Base-by-base conservation (phyloP, 2,329 filamentous ascomycete genomes). In the Pseudogymnoascus verrucosus region DNA sequence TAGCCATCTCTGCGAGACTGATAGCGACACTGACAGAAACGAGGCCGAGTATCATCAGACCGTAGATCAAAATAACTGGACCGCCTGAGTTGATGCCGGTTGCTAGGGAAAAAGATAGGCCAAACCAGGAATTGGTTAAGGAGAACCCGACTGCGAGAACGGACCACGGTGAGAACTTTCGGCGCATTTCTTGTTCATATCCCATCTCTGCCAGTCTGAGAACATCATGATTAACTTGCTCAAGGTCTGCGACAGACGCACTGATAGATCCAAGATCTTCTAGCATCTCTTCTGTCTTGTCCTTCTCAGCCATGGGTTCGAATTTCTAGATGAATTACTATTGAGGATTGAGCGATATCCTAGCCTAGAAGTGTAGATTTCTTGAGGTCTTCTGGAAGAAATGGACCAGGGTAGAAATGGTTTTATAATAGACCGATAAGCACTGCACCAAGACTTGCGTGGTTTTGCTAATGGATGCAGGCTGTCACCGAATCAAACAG, bases 31-130 rank as follows among this genome's bases (percentile, higher is more conserved):
- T 31, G 28, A 31, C 2, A 78, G 40, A 19, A 31, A 84, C 82
- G 14, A 84, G 75, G 3, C 76, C 72, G 5, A 84, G 73, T 81
- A 68, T 62, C 19, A 78, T 75, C 23, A 78, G 77, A 34, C 77
- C 77, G 64, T 78, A 78, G 5, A 73, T 65, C 23, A 77, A 75
- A 2, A 78, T 65, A 65, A 69, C 67, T 0, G 77, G 77, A 1
- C 77, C 77, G 19, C 77, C 77, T 11, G 76, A 76, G 65, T 76
- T 75, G 63, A 79, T 77, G 8, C 74, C 74, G 1, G 77, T 78
- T 26, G 69, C 65, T 12, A 74, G 67, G 2, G 71, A 68, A 3
- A 70, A 68, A 5, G 69, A 70, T 23, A 75, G 68, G 10, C 67
- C 76, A 40, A 75, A 76, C 76, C 76, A 78, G 2, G 76, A 77